Evolutionary conservation across 768 basidiomycete genomes (phyloP).

Genomic region (Termitomyces sp.): DNA sequence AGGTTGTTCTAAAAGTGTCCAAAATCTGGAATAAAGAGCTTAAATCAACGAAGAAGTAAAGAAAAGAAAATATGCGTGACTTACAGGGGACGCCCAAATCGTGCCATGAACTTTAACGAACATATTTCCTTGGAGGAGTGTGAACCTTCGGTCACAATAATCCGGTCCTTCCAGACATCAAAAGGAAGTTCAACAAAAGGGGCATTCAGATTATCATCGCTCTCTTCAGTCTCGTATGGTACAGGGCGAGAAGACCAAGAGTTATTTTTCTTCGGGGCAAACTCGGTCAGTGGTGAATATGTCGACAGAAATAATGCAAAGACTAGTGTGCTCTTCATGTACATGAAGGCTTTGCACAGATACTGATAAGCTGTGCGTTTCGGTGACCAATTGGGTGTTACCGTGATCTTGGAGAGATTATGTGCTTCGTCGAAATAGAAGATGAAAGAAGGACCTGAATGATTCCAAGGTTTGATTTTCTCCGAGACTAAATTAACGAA

Average conservation of each 20-base stretch:
- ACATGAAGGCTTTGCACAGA: not conserved
- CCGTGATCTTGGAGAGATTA: not conserved
- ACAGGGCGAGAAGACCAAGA: not conserved
- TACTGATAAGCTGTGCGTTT: constrained; percentile 1
- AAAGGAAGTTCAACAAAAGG: constrained; percentile 8
- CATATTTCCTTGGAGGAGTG: not conserved
- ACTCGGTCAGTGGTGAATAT: not conserved
- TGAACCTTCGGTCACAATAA: not conserved
- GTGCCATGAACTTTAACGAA: not conserved
- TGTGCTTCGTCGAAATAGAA: not conserved
- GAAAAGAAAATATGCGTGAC: not conserved
- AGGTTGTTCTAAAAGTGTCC: not conserved
- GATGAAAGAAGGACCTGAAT: not conserved
- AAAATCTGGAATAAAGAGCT: not conserved
- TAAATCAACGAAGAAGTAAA: not conserved
- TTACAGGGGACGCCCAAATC: not conserved
- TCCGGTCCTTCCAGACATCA: not conserved
- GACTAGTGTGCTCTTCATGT: not conserved
- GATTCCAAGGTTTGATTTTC: not conserved
- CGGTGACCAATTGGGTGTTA: not conserved
- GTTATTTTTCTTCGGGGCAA: not conserved
- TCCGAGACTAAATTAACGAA: not conserved
- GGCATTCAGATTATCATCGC: not conserved
- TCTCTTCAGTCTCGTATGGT: not conserved
- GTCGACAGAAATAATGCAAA: not conserved